Evolutionary conservation across 441 rosid genomes (phyloP).

Genomic region (Euphorbia celastroides): DNA sequence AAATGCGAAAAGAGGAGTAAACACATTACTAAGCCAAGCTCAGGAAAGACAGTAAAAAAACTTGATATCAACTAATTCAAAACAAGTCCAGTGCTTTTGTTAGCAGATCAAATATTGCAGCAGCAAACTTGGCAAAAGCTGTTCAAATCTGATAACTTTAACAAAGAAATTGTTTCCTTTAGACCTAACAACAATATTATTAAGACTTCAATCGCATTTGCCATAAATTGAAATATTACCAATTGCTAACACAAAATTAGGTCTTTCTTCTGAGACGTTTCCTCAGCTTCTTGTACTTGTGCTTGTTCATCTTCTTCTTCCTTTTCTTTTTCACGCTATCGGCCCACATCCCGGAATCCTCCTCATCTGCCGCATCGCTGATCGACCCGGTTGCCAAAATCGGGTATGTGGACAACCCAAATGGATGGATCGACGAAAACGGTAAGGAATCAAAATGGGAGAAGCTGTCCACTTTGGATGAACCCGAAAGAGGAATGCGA

Average conservation of each 20-base stretch:
- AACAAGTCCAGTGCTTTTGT: neutral
- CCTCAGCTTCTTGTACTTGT: slow-evolving; percentile 77
- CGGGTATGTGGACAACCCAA: slow-evolving; percentile 24
- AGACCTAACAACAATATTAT: neutral
- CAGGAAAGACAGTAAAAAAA: neutral
- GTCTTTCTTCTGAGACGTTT: slow-evolving; percentile 49
- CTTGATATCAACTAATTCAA: neutral
- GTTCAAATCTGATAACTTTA: neutral
- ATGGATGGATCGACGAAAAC: slow-evolving; percentile 27
- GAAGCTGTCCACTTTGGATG: slow-evolving; percentile 5
- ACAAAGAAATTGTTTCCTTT: slow-evolving; percentile 1
- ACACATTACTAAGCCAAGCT: too few species aligned
- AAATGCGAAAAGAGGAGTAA: too few species aligned
- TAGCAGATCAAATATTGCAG: neutral
- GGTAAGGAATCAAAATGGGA: slow-evolving; percentile 15
- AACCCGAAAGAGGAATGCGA: slow-evolving; percentile 5
- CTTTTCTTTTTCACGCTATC: slow-evolving; percentile 94
- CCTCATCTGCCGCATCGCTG: slow-evolving; percentile 18
- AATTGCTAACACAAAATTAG: neutral
- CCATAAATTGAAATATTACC: neutral
- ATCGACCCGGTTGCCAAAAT: slow-evolving; percentile 21
- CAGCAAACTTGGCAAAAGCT: neutral
- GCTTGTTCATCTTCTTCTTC: slow-evolving; percentile 95
- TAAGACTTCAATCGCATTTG: slow-evolving; percentile 6
- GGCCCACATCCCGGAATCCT: slow-evolving; percentile 39